phyloP scores from a whole-genome alignment of 2,329 filamentous ascomycete genomes.

The Neopestalotiopsis rosae region DNA sequence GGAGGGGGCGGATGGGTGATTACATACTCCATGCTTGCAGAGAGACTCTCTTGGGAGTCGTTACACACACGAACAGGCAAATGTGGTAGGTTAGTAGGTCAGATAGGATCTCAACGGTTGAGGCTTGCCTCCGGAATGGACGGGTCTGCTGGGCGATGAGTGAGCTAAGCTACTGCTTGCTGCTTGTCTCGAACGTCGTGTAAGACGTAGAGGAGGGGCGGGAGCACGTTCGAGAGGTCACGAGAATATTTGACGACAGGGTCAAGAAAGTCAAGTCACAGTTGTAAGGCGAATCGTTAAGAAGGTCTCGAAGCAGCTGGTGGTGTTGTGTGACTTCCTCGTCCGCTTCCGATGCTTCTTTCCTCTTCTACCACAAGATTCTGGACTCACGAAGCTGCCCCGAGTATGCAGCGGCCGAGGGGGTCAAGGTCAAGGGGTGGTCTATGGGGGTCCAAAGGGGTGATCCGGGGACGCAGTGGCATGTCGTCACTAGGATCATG shows the following conservation, averaged over 20 bases:
- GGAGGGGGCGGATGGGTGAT: neutral
- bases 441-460: neutral
- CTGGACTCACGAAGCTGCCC: neutral
- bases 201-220: neutral
- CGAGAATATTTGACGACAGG: neutral
- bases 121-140: neutral
- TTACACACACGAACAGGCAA: neutral
- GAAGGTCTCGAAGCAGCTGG: neutral
- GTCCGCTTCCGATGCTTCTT: neutral
- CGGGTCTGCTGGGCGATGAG: neutral
- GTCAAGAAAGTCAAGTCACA: neutral
- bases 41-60: neutral
- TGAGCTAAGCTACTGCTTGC: neutral
- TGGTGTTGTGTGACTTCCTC: neutral
- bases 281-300: no score
- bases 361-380: neutral
- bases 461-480: neutral
- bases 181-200: neutral
- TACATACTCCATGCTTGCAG: slow-evolving; percentile 17
- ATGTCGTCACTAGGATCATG: slow-evolving; percentile 12
- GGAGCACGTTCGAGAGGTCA: neutral
- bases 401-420: neutral
- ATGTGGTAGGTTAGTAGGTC: neutral
- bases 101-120: slow-evolving; percentile 9
- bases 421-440: no score